Base-by-base conservation (phyloP, 1,139 yeast species). In the Protomyces lactucae-debilis region DNA sequence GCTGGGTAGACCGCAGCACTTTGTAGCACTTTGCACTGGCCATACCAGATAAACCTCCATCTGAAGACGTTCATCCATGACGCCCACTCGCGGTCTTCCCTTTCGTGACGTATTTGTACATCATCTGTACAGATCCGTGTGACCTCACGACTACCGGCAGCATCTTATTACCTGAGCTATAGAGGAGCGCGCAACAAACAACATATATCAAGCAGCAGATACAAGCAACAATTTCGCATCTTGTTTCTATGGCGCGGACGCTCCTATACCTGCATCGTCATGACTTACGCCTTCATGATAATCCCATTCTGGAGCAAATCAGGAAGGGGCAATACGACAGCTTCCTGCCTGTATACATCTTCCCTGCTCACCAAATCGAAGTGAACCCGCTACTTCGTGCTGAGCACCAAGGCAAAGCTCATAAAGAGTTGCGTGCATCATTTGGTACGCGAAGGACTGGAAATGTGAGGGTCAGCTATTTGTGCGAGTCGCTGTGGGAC, bases 401-500 rank as follows among this genome's bases (percentile, higher is more conserved):
- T 10, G 56, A 52, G 18, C 53, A 59, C 40, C 28, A 35, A 9
- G 57, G 57, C 35, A 18, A 18, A 6, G 12, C 16, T 3, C 48
- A 10, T 18, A 16, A n/a, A 43, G 63, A 59, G 14, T 56, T 59
- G 40, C 53, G 37, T 37, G 52, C 57, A n/a, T 14, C 16, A 16
- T 59, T 59, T 23, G 63, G 63, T 6, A 51, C 56, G 8, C 52
- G 63, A 57, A 23, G 63, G 36, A 52, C 63, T 4, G 63, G 63
- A 52, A 59, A 59, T 35, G 18, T 52, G 40, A 23, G 63, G 6
- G 53, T 59, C 21, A 32, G 52, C 40, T 59, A 59, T 52, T 46
- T 59, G 32, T 59, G 63, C 25, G 57, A 59, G 53, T 46, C 63
- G 8, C n/a, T 59, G 21, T 59, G 63, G 63, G 57, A 59, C 57